phyloP scores from a whole-genome alignment of 208 protist genomes.

The Leptomonas pyrrhocoris region DNA sequence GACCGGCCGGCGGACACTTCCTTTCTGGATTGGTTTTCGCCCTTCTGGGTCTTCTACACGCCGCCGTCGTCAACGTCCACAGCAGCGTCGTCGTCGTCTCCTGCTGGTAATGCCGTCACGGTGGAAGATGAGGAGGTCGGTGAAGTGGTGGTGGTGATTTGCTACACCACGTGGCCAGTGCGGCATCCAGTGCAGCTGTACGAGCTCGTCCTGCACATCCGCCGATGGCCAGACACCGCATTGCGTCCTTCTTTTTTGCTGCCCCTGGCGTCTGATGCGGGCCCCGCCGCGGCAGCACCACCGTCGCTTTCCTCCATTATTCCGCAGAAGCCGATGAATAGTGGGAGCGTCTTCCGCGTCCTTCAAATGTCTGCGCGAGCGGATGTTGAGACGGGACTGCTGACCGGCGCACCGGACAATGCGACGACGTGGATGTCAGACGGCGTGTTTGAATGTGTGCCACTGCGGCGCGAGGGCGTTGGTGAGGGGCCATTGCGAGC shows the following conservation, averaged over 20 bases:
- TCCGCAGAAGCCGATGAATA: too few species aligned
- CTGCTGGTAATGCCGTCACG: too few species aligned
- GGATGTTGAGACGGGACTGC: conserved; percentile 10
- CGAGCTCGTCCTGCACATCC: conserved; percentile 6
- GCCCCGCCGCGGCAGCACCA: background rate
- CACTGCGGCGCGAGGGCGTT: too few species aligned
- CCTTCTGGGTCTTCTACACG: background rate
- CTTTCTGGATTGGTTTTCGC: background rate
- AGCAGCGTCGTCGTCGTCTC: too few species aligned
- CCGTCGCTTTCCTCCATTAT: background rate
- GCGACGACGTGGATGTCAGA: background rate
- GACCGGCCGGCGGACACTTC: background rate
- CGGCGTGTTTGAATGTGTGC: background rate
- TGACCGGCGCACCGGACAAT: background rate
- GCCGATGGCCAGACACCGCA: background rate
- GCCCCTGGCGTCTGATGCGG: background rate
- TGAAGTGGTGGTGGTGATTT: background rate
- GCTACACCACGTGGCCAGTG: background rate
- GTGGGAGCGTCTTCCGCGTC: too few species aligned
- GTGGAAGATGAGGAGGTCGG: background rate
- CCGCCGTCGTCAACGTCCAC: background rate
- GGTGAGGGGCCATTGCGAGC: background rate
- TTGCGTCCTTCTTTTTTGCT: background rate
- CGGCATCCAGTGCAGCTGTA: background rate
- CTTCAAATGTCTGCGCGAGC: conserved; percentile 5